phyloP scores from a whole-genome alignment of 2,329 filamentous ascomycete species.

The Coniochaeta prunicola region DNA sequence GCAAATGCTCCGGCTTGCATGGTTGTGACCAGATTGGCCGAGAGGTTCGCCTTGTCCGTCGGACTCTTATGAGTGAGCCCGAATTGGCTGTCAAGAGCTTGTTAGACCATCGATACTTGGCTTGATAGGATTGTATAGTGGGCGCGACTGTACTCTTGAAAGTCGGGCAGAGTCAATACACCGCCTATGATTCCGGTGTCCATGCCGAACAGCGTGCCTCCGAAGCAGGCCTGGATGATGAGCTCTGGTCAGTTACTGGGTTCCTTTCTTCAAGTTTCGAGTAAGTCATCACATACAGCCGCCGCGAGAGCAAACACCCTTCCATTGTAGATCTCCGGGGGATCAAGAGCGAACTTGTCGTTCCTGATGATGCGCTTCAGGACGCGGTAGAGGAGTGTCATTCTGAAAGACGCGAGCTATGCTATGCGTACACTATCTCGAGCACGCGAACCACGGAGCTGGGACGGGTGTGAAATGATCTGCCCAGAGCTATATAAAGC shows the following conservation, averaged over 20 bases:
- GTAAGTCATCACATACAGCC: slow-evolving; percentile 27
- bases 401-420: neutral
- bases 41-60: slow-evolving; percentile 12
- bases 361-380: slow-evolving; percentile 1
- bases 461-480: neutral
- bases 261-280: neutral
- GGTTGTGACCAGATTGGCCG: slow-evolving; percentile 16
- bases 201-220: slow-evolving; percentile 17
- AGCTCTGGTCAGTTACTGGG: neutral
- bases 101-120: neutral
- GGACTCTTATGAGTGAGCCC: slow-evolving; percentile 29
- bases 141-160: slow-evolving; percentile 7
- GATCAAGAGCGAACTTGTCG: slow-evolving; percentile 32
- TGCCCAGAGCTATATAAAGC: neutral
- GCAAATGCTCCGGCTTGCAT: slow-evolving; percentile 17
- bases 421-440: neutral
- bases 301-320: slow-evolving; percentile 56
- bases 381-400: neutral
- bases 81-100: slow-evolving; percentile 38
- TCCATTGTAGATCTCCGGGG: slow-evolving; percentile 63
- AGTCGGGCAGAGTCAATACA: slow-evolving; percentile 16
- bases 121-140: neutral
- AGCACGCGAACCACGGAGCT: neutral
- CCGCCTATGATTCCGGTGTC: slow-evolving; percentile 20
- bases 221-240: slow-evolving; percentile 18